Percentiles rank a stretch among this genome's conserved stretches.
Evolutionary conservation across 345 rosid species (phyloP).

Genomic region (Eucalyptus camaldulensis): DNA sequence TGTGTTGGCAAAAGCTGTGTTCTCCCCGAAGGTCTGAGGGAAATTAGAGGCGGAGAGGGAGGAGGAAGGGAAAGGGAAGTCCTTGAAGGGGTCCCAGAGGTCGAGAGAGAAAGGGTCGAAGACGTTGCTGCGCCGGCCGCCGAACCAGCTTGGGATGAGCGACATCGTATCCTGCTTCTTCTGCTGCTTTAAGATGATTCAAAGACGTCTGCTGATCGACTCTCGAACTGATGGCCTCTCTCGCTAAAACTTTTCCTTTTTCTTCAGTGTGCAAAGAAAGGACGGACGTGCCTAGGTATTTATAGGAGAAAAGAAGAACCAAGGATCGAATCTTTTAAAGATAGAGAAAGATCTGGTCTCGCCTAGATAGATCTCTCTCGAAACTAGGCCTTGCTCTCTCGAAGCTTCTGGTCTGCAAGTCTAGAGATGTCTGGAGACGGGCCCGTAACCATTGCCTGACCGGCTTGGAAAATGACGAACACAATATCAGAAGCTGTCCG

Average conservation of each 20-base stretch:
- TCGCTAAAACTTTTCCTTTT: neutral
- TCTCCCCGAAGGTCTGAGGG: neutral
- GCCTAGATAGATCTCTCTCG: neutral
- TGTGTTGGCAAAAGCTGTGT: neutral
- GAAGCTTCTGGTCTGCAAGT: neutral
- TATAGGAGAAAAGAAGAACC: neutral
- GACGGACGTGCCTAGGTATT: neutral
- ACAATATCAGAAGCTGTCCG: neutral
- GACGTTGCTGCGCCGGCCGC: neutral
- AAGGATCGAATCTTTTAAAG: neutral
- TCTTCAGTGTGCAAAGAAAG: rapidly evolving
- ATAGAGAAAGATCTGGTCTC: neutral
- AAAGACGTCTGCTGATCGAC: neutral
- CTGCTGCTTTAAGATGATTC: neutral
- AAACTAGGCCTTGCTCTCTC: neutral
- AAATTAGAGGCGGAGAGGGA: neutral
- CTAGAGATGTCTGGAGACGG: neutral
- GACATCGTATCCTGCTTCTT: neutral
- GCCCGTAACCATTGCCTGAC: neutral
- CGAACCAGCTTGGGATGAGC: conserved; percentile 2
- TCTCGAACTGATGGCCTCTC: rapidly evolving
- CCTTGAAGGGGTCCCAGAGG: conserved; percentile 7
- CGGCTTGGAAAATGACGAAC: neutral
- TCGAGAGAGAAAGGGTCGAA: conserved; percentile 13
- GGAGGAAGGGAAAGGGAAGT: neutral